These are phyloP conservation scores for Arctium lappa DNA, from an alignment of 129 eudicot species.

Conservation along the genomic window DNA sequence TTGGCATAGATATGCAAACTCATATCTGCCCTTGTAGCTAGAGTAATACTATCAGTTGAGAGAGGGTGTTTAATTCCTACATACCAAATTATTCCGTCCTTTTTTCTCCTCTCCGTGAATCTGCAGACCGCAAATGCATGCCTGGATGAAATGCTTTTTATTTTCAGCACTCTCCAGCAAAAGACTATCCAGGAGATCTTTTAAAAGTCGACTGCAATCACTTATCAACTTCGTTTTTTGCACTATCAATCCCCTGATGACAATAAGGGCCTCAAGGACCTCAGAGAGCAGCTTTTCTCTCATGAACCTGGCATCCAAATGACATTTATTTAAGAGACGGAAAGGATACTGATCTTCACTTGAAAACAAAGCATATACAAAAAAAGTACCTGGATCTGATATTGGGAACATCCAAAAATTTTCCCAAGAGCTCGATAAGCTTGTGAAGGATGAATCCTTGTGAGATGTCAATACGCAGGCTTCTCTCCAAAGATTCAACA, in stretches of 20 bases:
- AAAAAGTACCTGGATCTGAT: conserved; percentile 78
- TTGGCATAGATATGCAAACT: background rate
- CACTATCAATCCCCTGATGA: conserved; percentile 92
- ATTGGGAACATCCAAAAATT: conserved; percentile 86
- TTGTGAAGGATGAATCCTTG: conserved; percentile 99
- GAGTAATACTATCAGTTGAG: background rate
- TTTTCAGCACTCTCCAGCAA: conserved; percentile 87
- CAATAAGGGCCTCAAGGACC: conserved; percentile 92
- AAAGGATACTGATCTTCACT: background rate
- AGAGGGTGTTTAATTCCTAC: background rate
- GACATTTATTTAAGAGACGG: conserved; percentile 1
- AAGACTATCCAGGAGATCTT: conserved; percentile 95
- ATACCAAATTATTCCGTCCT: conserved; percentile 87
- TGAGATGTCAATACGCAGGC: conserved; percentile 93
- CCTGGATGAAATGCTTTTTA: conserved; percentile 90
- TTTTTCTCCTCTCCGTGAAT: conserved; percentile 78
- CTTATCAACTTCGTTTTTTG: conserved; percentile 94
- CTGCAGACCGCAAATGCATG: conserved; percentile 89
- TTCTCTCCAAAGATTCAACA: conserved; percentile 90
- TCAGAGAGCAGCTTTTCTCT: conserved; percentile 76
- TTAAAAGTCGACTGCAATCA: conserved; percentile 87
- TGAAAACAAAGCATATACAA: background rate
- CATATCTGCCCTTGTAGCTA: background rate
- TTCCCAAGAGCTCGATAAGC: conserved; percentile 97
- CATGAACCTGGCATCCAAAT: conserved; percentile 67